Conservation (phyloP, 2,329 filamentous ascomycete species). For the Colletotrichum sp. region DNA sequence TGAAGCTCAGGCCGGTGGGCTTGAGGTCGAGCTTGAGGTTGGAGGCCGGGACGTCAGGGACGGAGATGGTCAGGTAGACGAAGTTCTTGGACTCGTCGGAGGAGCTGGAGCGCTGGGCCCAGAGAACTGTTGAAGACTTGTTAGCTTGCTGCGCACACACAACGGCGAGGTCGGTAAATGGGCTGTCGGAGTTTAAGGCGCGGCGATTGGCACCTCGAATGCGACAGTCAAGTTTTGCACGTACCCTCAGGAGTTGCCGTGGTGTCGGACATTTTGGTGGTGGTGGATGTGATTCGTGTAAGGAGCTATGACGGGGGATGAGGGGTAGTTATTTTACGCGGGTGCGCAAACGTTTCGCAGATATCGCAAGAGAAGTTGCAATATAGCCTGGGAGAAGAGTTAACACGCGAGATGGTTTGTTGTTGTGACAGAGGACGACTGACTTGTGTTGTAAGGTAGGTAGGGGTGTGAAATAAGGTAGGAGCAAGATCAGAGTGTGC, state of each 20-base stretch:
- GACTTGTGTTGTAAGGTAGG: neutral
- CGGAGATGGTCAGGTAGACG: constrained; percentile 90
- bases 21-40: constrained; percentile 85
- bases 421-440: neutral
- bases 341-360: constrained; percentile 11
- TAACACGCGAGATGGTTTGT: neutral
- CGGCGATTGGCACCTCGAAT: neutral
- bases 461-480: neutral
- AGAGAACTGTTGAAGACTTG: constrained; percentile 71
- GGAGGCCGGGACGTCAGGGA: constrained; percentile 79
- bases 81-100: constrained; percentile 87
- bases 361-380: neutral
- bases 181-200: neutral
- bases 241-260: constrained; percentile 44
- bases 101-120: constrained; percentile 93
- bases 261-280: constrained; percentile 31
- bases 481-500: neutral
- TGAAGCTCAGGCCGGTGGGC: constrained; percentile 78
- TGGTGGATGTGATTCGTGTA: constrained; percentile 3
- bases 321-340: constrained; percentile 16
- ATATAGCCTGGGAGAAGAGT: neutral
- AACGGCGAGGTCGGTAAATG: neutral
- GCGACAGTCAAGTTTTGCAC: constrained; percentile 20
- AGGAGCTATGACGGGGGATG: constrained; percentile 20
- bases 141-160: neutral